Percentiles rank a stretch among this genome's conserved stretches.
phyloP scores from a whole-genome alignment of 1,139 yeast genomes.

The Candida dubliniensis region DNA sequence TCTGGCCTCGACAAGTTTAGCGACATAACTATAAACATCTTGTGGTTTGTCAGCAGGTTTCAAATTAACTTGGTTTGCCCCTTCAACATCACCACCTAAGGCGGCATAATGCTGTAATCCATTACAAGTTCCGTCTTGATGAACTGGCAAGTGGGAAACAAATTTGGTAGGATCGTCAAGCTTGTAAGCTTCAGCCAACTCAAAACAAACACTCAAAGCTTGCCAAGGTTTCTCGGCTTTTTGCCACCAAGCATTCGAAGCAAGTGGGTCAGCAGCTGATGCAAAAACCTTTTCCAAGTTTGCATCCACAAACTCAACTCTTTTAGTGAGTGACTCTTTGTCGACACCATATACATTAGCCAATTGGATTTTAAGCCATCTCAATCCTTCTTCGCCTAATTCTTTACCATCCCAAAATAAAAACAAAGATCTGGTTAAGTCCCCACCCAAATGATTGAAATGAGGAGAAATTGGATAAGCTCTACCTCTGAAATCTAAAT shows the following conservation, averaged over 20 bases:
- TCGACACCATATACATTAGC: slow-evolving; percentile 89
- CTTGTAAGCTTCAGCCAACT: slow-evolving; percentile 68
- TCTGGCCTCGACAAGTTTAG: slow-evolving; percentile 63
- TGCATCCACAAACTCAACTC: slow-evolving; percentile 70
- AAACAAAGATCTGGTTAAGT: slow-evolving; percentile 81
- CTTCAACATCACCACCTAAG: slow-evolving; percentile 91
- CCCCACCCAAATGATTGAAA: slow-evolving; percentile 84
- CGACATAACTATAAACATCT: slow-evolving; percentile 86
- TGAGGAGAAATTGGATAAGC: slow-evolving; percentile 91
- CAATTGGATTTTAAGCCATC: slow-evolving; percentile 87
- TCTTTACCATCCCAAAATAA: slow-evolving; percentile 86
- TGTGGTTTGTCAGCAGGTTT: slow-evolving; percentile 82
- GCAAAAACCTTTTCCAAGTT: slow-evolving; percentile 61
- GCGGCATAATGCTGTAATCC: slow-evolving; percentile 99
- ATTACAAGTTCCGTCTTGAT: slow-evolving; percentile 97
- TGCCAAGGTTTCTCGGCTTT: slow-evolving; percentile 96
- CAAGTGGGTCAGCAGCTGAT: slow-evolving; percentile 72
- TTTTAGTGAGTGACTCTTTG: slow-evolving; percentile 75
- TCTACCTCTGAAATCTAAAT: slow-evolving; percentile 91
- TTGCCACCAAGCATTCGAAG: slow-evolving; percentile 72
- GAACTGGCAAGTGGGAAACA: slow-evolving; percentile 84
- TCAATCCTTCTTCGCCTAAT: slow-evolving; percentile 72
- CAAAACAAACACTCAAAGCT: slow-evolving; percentile 82
- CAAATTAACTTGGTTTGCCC: slow-evolving; percentile 90
- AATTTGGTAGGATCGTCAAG: slow-evolving; percentile 72